Evolutionary conservation across 164 flowering plant genomes (phyloP).

Genomic region (Chloranthus sessilifolius): DNA sequence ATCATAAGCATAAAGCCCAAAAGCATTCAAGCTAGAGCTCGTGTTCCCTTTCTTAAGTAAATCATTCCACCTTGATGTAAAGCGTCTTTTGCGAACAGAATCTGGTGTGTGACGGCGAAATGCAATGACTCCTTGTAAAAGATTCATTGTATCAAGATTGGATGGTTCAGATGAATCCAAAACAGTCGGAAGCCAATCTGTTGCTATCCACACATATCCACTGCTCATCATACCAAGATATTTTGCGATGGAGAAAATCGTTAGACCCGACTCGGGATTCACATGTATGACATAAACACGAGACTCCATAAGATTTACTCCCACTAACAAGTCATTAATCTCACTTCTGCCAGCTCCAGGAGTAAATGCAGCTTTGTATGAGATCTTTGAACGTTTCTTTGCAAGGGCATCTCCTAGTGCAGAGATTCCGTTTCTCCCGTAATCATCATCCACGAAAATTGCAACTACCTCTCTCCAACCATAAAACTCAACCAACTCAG

Average conservation of each 20-base stretch:
- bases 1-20: slow-evolving; percentile 85
- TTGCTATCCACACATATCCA: slow-evolving; percentile 90
- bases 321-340: slow-evolving; percentile 43
- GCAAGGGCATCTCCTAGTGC: slow-evolving; percentile 73
- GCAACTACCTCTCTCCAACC: slow-evolving; percentile 87
- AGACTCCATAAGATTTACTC: slow-evolving; percentile 75
- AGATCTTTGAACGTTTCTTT: slow-evolving; percentile 60
- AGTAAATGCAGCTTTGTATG: slow-evolving; percentile 65
- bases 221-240: slow-evolving; percentile 51
- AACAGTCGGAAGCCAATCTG: slow-evolving; percentile 87
- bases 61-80: slow-evolving; percentile 46
- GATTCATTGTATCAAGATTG: slow-evolving; percentile 32
- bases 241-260: slow-evolving; percentile 56
- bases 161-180: slow-evolving; percentile 49
- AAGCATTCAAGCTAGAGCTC: slow-evolving; percentile 41
- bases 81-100: slow-evolving; percentile 37
- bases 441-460: slow-evolving; percentile 81
- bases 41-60: slow-evolving; percentile 22
- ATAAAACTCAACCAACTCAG: slow-evolving; percentile 53
- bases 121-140: slow-evolving; percentile 76
- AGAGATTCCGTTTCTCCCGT: slow-evolving; percentile 74
- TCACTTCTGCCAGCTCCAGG: slow-evolving; percentile 38
- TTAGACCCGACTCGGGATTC: slow-evolving; percentile 69
- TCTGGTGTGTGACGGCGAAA: slow-evolving; percentile 76
- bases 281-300: slow-evolving; percentile 79